Evolutionary conservation across 2,329 filamentous ascomycete genomes (phyloP), one percentile per base, ranked within the genome.

Genomic region (Xylaria hypoxylon): DNA sequence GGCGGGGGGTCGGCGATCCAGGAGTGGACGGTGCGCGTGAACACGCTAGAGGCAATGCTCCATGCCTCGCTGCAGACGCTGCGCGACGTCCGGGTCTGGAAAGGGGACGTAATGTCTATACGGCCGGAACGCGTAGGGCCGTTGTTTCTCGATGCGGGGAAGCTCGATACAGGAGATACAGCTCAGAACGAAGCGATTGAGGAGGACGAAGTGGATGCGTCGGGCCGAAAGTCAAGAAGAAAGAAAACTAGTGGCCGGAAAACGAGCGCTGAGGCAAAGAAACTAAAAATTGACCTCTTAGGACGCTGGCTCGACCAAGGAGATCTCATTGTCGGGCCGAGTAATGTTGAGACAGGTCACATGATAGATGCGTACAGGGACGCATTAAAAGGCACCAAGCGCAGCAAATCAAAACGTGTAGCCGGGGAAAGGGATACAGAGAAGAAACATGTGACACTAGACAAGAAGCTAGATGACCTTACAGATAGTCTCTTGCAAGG

Each of bases 11-110:
- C 86, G 0, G 85, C 88, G 0, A 88, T 96, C 1, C 87, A 89
- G 66, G 92, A 96, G 78, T 96, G 93, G 93, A 95, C 92, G 2
- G 77, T 96, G 45, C 84, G 92, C 1, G 92, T 96, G 8, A 95
- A 95, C 71, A 90, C 91, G 73, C 85, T 96, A 24, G 93, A 96
- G 77, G 88, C 89, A 3, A 96, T 96, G 89, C 79, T 96, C 0
- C 91, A 94, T 81, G 90, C 90, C 8, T 84, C 89, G 13, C 77
- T 95, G 42, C 82, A 85, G 57, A 86, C 89, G 0, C 74, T 92
- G 53, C 79, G 79, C 51, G 76, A 79, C 19, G 77, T 84, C 55
- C 80, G 79, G 1, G 64, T 76, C 2, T 83, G 81, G 81, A 68
- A 74, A 19, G 81, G 81, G n/a, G 71, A 73, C 1, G 80, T 89